These are phyloP conservation scores for Puccinia polysora DNA, from an alignment of 1,284 basidiomycete genomes.

Conservation along the genomic window DNA sequence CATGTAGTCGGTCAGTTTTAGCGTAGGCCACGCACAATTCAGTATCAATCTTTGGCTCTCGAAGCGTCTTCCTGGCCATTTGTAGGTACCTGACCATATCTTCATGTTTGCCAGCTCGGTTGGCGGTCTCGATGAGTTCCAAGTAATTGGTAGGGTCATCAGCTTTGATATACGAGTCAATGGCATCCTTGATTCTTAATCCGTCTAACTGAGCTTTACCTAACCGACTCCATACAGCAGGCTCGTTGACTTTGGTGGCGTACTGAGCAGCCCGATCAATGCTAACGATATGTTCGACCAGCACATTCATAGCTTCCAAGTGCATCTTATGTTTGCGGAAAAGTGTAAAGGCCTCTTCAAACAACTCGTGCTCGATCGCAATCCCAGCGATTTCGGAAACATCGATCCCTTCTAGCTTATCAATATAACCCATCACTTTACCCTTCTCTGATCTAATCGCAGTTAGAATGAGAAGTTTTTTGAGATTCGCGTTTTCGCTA, in stretches of 20 bases:
- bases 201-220: slow-evolving; percentile 99
- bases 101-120: slow-evolving; percentile 94
- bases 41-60: slow-evolving; percentile 97
- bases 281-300: slow-evolving; percentile 96
- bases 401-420: slow-evolving; percentile 94
- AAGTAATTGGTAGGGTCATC: slow-evolving; percentile 91
- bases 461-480: slow-evolving; percentile 90
- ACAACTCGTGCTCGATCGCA: slow-evolving; percentile 90
- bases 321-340: slow-evolving; percentile 93
- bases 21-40: slow-evolving; percentile 94
- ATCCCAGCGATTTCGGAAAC: slow-evolving; percentile 92
- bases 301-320: slow-evolving; percentile 89
- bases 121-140: slow-evolving; percentile 95
- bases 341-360: slow-evolving; percentile 93
- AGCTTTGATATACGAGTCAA: slow-evolving; percentile 98
- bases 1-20: slow-evolving; percentile 91
- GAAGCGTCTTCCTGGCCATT: slow-evolving; percentile 96
- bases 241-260: slow-evolving; percentile 92
- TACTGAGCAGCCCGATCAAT: slow-evolving; percentile 95
- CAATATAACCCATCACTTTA: slow-evolving; percentile 97
- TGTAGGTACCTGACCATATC: slow-evolving; percentile 96
- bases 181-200: slow-evolving; percentile 94
- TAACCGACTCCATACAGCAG: slow-evolving; percentile 93
- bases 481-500: slow-evolving; percentile 92
- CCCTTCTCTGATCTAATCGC: slow-evolving; percentile 97